Percentiles rank a stretch among this genome's conserved stretches.
These are phyloP conservation scores for Xylariales sp. DNA, from an alignment of 2,329 filamentous ascomycete genomes.

Conservation along the genomic window DNA sequence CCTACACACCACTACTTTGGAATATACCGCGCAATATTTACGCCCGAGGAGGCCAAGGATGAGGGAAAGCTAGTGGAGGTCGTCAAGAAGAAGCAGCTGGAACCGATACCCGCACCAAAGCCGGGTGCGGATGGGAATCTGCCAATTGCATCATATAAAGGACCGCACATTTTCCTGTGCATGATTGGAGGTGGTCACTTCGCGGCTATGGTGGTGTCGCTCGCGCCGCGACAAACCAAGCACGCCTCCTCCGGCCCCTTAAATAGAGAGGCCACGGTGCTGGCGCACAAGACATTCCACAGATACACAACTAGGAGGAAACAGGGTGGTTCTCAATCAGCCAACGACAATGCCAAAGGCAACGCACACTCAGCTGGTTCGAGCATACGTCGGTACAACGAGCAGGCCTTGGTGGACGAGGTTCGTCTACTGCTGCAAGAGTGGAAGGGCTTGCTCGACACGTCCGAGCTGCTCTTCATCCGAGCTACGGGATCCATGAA, in stretches of 20 bases:
- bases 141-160: constrained; percentile 53
- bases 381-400: constrained; percentile 86
- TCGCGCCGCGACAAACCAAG: constrained; percentile 75
- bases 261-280: constrained; percentile 79
- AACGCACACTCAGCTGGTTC: constrained; percentile 92
- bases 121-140: constrained; percentile 54
- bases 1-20: constrained; percentile 79
- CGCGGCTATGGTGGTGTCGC: constrained; percentile 89
- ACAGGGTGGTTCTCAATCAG: constrained; percentile 91
- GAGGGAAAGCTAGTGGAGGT: constrained; percentile 59
- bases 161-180: constrained; percentile 89
- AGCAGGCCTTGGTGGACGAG: constrained; percentile 84
- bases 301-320: constrained; percentile 94
- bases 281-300: constrained; percentile 97
- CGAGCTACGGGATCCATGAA: constrained; percentile 86
- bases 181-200: constrained; percentile 99
- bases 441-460: constrained; percentile 84
- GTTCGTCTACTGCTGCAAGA: constrained; percentile 75
- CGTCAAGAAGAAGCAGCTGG: constrained; percentile 72
- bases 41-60: constrained; percentile 64
- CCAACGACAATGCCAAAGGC: constrained; percentile 91
- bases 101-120: constrained; percentile 51
- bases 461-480: constrained; percentile 80
- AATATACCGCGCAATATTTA: constrained; percentile 79
- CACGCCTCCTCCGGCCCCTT: constrained; percentile 62